Evolutionary conservation across 2,329 filamentous ascomycete genomes (phyloP), one percentile per base, ranked within the genome.

Genomic region (Metarhizium brunneum): DNA sequence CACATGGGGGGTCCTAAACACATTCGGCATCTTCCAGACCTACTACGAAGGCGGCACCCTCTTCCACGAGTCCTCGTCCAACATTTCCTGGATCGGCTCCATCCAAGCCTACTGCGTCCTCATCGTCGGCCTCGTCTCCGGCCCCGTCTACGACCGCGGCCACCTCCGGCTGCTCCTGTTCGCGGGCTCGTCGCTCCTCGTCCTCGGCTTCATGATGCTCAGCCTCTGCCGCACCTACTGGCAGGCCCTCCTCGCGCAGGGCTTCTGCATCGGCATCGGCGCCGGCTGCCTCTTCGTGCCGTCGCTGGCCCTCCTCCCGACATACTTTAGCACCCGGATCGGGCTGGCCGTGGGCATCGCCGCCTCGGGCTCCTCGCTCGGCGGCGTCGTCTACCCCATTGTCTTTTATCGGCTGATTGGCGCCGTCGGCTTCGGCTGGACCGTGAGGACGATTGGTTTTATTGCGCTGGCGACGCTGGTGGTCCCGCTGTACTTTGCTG

Each of bases 1-100:
- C 60, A 80, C 80, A 1, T 84, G 81, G 74, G 70, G 71, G 2
- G 61, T 73, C 2, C 55, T 69, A 38, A 70, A 64, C 56, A 61
- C 76, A 6, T 83, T 80, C 55, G 77, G 78, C 6, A 74, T 78
- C 2, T 84, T 79, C 59, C 79, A 84, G 60, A 75, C 75, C 2
- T 81, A 81, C 67, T 84, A 83, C 60, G 63, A 69, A 53, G 69
- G 67, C 38, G 71, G 66, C 10, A 65, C 50, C 18, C 52, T 62
- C 8, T 58, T 55, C 3, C 8, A 54, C 68, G 69, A 59, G 59
- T 69, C 49, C 57, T 79, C 62, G 54, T 63, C 56, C 49, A 62
- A 20, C 63, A 73, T 58, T n/a, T 63, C 63, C 0, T 66, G 65
- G 64, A 75, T 80, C 16, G 77, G 76, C 16, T 73, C 75, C 4